Percentiles rank a stretch among this genome's conserved stretches.
These are phyloP conservation scores for Arthrocladium fulminans DNA, from an alignment of 2,329 filamentous ascomycete genomes.

Conservation along the genomic window DNA sequence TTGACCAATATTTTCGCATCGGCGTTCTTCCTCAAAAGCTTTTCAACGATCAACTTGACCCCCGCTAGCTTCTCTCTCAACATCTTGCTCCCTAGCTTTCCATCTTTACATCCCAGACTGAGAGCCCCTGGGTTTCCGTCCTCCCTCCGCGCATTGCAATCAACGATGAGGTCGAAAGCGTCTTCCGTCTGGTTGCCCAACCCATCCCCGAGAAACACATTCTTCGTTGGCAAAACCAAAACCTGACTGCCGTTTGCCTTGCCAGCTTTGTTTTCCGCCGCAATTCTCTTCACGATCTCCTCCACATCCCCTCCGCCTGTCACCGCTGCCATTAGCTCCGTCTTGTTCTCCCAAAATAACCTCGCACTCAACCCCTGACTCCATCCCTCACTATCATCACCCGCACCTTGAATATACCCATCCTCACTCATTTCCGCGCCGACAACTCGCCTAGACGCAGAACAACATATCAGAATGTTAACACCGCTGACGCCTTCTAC, in stretches of 20 bases:
- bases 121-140: conserved; percentile 36
- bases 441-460: conserved; percentile 63
- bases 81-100: conserved; percentile 73
- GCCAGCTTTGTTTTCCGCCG: conserved; percentile 25
- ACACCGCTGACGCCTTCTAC: neutral
- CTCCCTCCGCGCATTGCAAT: conserved; percentile 27
- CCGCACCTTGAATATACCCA: conserved; percentile 87
- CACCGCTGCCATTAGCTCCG: conserved; percentile 50
- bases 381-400: conserved; percentile 93
- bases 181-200: conserved; percentile 29
- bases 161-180: conserved; percentile 37
- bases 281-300: conserved; percentile 39
- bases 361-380: conserved; percentile 66
- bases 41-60: conserved; percentile 38
- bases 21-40: conserved; percentile 26
- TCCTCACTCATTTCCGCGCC: conserved; percentile 61
- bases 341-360: conserved; percentile 68
- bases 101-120: conserved; percentile 57
- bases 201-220: conserved; percentile 27
- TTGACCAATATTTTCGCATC: conserved; percentile 46
- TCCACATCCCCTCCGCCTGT: conserved; percentile 54
- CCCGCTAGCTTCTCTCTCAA: conserved; percentile 60
- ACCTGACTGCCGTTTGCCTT: conserved; percentile 22
- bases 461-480: conserved; percentile 71
- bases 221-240: conserved; percentile 32